These are phyloP conservation scores for Wickerhamomyces sp. DNA, from an alignment of 1,139 yeast genomes.

Conservation along the genomic window DNA sequence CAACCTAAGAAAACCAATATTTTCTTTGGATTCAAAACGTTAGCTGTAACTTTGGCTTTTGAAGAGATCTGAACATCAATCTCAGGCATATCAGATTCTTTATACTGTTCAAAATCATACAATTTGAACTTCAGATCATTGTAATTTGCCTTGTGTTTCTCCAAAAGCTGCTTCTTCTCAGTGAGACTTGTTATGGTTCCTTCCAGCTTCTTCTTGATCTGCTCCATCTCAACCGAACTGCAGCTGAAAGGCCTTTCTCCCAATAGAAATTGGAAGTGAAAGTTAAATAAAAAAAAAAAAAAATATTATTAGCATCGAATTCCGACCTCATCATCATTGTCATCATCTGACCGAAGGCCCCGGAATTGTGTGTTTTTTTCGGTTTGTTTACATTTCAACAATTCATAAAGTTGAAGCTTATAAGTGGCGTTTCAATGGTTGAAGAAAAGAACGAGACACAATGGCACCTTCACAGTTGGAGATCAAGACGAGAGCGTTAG, in stretches of 20 bases:
- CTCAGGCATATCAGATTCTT: constrained; percentile 11
- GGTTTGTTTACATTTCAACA: background rate
- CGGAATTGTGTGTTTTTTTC: background rate
- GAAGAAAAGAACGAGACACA: background rate
- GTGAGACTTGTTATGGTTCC: constrained; percentile 25
- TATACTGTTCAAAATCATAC: constrained; percentile 14
- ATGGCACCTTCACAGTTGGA: constrained; percentile 79
- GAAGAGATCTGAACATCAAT: constrained; percentile 19
- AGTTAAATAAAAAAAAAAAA: background rate
- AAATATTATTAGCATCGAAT: background rate
- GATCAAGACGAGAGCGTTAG: constrained; percentile 71
- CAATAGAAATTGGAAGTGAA: background rate
- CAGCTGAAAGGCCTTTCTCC: background rate
- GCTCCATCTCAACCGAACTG: constrained; percentile 16
- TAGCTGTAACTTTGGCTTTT: constrained; percentile 30
- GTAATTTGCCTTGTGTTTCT: constrained; percentile 28
- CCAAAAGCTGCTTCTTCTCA: constrained; percentile 25
- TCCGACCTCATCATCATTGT: background rate
- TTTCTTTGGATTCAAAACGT: constrained; percentile 28
- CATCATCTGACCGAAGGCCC: no score
- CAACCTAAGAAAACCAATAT: constrained; percentile 51
- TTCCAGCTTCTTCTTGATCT: constrained; percentile 22
- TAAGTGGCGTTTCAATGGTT: background rate
- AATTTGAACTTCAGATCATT: constrained; percentile 25
- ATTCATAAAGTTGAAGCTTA: no score